phyloP scores from a whole-genome alignment of 352 stramenopile genomes.

The Blastocystis sp. region DNA sequence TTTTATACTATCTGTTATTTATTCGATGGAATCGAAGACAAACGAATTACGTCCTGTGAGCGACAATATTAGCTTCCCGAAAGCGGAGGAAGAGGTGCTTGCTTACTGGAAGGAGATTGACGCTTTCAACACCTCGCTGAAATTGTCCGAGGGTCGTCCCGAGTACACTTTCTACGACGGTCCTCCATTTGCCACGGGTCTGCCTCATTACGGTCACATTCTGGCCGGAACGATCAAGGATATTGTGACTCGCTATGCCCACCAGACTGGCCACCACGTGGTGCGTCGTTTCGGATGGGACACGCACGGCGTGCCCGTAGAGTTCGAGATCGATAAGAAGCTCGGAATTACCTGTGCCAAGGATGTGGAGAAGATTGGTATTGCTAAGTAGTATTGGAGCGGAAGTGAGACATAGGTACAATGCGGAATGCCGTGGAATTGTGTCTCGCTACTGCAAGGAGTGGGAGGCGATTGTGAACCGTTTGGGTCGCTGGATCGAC shows the following conservation, averaged over 20 bases:
- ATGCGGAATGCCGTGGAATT: conserved; percentile 88
- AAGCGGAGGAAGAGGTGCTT: conserved; percentile 68
- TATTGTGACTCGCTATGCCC: conserved; percentile 96
- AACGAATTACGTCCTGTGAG: conserved; percentile 52
- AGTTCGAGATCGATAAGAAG: conserved; percentile 99
- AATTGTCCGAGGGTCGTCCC: conserved; percentile 78
- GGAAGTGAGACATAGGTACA: conserved; percentile 75
- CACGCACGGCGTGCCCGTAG: conserved; percentile 93
- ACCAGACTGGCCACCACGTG: conserved; percentile 90
- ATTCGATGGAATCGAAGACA: conserved; percentile 22
- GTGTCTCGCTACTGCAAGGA: conserved; percentile 93
- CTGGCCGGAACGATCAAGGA: conserved; percentile 98
- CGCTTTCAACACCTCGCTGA: conserved; percentile 73
- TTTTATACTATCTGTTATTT: background rate
- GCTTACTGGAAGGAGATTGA: conserved; percentile 67
- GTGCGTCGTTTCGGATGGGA: conserved; percentile 94
- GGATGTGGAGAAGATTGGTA: conserved; percentile 90
- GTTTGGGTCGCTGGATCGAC: conserved; percentile 97
- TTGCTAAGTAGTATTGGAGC: conserved; percentile 60
- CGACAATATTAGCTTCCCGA: conserved; percentile 67
- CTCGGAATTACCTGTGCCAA: conserved; percentile 89
- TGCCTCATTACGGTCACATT: conserved; percentile 96
- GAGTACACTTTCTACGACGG: conserved; percentile 98
- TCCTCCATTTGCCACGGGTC: conserved; percentile 90
- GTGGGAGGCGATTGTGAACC: conserved; percentile 91